phyloP scores from a whole-genome alignment of 208 protist genomes.

The Trypanosomatidae sp. region DNA sequence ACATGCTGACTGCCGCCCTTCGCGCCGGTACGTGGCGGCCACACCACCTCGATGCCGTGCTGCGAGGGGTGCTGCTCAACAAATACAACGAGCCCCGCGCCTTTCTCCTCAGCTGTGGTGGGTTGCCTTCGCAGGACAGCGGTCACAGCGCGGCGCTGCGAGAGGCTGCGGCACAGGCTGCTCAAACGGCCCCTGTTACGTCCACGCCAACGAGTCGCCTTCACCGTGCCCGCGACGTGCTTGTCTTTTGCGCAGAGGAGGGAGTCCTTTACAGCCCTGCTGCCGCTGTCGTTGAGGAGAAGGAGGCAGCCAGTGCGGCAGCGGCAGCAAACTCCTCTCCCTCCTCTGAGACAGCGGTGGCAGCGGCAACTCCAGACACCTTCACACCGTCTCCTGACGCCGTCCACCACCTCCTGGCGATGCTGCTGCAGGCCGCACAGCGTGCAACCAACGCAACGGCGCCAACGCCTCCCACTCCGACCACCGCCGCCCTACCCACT shows the following conservation, averaged over 20 bases:
- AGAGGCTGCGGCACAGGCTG: not conserved
- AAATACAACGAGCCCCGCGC: slow-evolving; percentile 25
- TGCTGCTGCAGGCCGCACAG: slow-evolving; percentile 23
- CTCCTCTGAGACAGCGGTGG: too few species aligned
- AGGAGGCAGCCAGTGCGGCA: not conserved
- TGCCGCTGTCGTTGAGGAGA: not conserved
- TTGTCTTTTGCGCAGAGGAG: slow-evolving; percentile 27
- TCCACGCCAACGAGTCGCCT: slow-evolving; percentile 21
- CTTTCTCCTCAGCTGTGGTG: not conserved
- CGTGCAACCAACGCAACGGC: not conserved
- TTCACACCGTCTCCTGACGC: slow-evolving; percentile 14
- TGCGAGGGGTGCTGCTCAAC: slow-evolving; percentile 40
- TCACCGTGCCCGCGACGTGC: slow-evolving; percentile 21
- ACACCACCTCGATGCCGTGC: slow-evolving; percentile 49
- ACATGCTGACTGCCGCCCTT: slow-evolving; percentile 62
- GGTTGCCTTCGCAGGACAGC: not conserved
- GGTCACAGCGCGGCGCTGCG: not conserved
- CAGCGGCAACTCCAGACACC: too few species aligned
- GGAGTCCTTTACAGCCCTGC: slow-evolving; percentile 2
- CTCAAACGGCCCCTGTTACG: slow-evolving; percentile 1
- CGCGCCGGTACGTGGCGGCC: slow-evolving; percentile 42
- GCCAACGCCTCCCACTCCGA: not conserved
- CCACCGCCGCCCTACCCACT: not conserved
- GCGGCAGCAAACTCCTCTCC: not conserved
- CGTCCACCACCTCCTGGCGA: slow-evolving; percentile 16